phyloP scores from a whole-genome alignment of 345 rosid species.

The Leavenworthia alabamica region DNA sequence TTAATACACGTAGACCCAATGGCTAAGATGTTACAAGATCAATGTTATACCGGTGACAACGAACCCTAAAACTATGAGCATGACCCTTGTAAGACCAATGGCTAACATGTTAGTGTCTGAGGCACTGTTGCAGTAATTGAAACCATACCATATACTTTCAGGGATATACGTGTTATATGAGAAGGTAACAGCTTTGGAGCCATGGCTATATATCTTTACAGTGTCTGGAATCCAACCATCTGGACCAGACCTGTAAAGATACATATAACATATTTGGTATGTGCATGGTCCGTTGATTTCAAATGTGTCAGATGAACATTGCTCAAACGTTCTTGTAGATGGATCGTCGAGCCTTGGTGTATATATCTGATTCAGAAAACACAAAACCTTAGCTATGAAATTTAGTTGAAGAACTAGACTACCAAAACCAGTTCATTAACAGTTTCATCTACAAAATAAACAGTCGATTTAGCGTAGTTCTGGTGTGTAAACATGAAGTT shows the following conservation, averaged over 20 bases:
- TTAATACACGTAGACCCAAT: conserved; percentile 19
- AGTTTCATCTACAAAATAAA: too few species aligned
- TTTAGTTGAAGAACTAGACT: background rate
- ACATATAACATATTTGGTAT: conserved; percentile 62
- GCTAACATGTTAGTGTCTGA: conserved; percentile 32
- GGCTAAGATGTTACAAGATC: conserved; percentile 20
- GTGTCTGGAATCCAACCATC: conserved; percentile 82
- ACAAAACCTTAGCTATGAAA: background rate
- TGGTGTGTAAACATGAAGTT: too few species aligned
- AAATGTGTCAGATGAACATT: conserved; percentile 75
- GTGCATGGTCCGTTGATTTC: conserved; percentile 70
- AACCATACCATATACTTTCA: conserved; percentile 66
- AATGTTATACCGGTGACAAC: conserved; percentile 14
- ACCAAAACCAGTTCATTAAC: too few species aligned
- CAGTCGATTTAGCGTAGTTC: too few species aligned
- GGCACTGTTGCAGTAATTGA: conserved; percentile 47
- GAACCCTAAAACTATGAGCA: conserved; percentile 20
- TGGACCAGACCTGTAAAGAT: conserved; percentile 66
- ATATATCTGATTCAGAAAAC: conserved; percentile 47
- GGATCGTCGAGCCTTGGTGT: conserved; percentile 78
- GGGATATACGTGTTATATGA: conserved; percentile 53
- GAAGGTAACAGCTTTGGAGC: conserved; percentile 45
- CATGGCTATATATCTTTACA: conserved; percentile 44
- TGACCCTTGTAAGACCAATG: conserved; percentile 22
- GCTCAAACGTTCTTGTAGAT: conserved; percentile 48